These are phyloP conservation scores for Colletotrichum eleusines DNA, from an alignment of 2,329 filamentous ascomycete genomes.

Conservation along the genomic window DNA sequence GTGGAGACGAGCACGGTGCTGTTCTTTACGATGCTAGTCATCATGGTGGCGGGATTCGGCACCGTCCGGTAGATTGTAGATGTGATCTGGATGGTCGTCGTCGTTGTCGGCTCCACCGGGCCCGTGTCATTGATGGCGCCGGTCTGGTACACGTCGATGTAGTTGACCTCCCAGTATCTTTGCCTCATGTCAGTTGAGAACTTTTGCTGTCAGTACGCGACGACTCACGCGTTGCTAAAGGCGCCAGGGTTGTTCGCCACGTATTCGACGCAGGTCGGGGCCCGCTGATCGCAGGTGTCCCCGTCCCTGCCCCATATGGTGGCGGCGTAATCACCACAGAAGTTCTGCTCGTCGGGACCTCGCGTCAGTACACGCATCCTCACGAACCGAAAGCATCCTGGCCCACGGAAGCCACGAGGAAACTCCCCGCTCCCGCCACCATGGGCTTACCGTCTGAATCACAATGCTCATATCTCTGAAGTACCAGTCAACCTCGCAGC, in stretches of 20 bases:
- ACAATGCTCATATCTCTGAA: constrained; percentile 80
- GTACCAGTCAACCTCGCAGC: constrained; percentile 74
- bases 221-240: constrained; percentile 54
- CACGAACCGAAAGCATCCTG: neutral
- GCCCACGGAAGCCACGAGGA: neutral
- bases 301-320: constrained; percentile 54
- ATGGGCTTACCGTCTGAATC: constrained; percentile 70
- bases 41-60: constrained; percentile 41
- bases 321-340: constrained; percentile 82
- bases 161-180: constrained; percentile 66
- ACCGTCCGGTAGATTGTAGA: constrained; percentile 48
- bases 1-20: constrained; percentile 28
- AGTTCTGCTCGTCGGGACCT: constrained; percentile 58
- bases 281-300: constrained; percentile 55
- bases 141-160: constrained; percentile 61
- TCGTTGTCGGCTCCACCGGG: constrained; percentile 45
- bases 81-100: constrained; percentile 45
- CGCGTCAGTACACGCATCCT: constrained; percentile 1
- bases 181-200: constrained; percentile 7
- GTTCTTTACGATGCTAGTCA: constrained; percentile 15
- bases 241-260: constrained; percentile 59
- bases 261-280: constrained; percentile 60
- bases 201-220: neutral
- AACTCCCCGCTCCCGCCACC: neutral
- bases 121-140: constrained; percentile 32